Evolutionary conservation across 1,284 basidiomycete genomes (phyloP).

Genomic region (Boletellus deceptivus): DNA sequence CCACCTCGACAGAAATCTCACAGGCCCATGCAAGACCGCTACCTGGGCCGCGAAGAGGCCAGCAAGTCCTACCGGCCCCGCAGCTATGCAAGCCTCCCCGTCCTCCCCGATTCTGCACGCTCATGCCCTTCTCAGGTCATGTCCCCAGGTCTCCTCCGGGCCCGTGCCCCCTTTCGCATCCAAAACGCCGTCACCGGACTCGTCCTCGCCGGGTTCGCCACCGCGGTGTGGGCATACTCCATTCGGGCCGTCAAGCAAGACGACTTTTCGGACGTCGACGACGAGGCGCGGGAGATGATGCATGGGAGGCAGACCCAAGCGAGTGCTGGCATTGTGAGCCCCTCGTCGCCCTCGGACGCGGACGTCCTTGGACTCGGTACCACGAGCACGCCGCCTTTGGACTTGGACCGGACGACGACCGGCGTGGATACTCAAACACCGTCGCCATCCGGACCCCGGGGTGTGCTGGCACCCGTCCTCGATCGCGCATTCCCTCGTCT

Average conservation of each 20-base stretch:
- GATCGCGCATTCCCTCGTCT: constrained; percentile 47
- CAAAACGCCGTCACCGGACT: constrained; percentile 81
- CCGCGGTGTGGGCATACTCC: constrained; percentile 90
- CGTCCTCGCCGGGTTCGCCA: constrained; percentile 70
- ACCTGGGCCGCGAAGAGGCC: constrained; percentile 36
- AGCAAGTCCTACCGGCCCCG: constrained; percentile 40
- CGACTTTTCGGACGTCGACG: constrained; percentile 82
- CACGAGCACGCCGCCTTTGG: background rate
- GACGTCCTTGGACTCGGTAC: background rate
- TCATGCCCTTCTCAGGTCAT: constrained; percentile 54
- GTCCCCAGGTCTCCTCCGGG: constrained; percentile 85
- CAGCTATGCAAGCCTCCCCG: constrained; percentile 34
- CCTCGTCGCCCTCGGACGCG: background rate
- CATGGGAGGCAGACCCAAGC: constrained; percentile 23
- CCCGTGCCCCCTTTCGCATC: constrained; percentile 78
- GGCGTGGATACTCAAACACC: background rate
- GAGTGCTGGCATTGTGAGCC: background rate
- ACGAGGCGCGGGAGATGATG: constrained; percentile 62
- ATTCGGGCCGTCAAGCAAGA: constrained; percentile 94
- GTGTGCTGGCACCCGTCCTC: constrained; percentile 47
- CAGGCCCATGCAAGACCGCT: constrained; percentile 28
- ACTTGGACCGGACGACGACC: background rate
- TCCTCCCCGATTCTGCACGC: background rate
- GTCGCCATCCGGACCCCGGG: constrained; percentile 24
- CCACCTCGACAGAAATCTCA: constrained; percentile 5